Evolutionary conservation across 257 asterid genomes (phyloP).

Genomic region (Ophiorrhiza pumila): DNA sequence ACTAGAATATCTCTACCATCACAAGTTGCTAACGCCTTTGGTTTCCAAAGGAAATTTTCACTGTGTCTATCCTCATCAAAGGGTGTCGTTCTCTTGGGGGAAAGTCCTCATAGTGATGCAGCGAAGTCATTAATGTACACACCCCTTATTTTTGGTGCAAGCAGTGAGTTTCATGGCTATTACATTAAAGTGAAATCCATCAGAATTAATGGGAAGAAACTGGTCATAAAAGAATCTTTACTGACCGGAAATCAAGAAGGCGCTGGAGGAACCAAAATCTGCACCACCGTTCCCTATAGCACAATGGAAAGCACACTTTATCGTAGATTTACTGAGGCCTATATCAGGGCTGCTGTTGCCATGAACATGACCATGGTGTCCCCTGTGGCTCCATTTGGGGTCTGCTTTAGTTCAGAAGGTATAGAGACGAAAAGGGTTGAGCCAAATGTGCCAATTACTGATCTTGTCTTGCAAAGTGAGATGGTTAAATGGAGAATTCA

Average conservation of each 20-base stretch:
- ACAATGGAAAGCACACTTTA: slow-evolving; percentile 51
- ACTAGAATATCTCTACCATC: slow-evolving; percentile 65
- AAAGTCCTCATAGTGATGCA: slow-evolving; percentile 38
- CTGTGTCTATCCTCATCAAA: slow-evolving; percentile 51
- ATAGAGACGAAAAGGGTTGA: slow-evolving; percentile 23
- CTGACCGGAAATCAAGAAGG: slow-evolving; percentile 33
- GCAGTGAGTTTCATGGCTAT: slow-evolving; percentile 35
- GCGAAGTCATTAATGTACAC: slow-evolving; percentile 57
- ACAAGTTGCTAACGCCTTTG: slow-evolving; percentile 50
- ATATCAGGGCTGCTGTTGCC: slow-evolving; percentile 36
- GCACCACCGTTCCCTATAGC: slow-evolving; percentile 57
- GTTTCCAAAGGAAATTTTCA: slow-evolving; percentile 60
- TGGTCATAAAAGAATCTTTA: slow-evolving; percentile 13
- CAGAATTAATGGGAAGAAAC: slow-evolving; percentile 48
- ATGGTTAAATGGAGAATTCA: slow-evolving; percentile 73
- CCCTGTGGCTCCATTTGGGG: slow-evolving; percentile 58
- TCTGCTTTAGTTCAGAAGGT: slow-evolving; percentile 53
- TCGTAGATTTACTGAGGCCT: slow-evolving; percentile 41
- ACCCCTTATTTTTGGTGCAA: slow-evolving; percentile 38
- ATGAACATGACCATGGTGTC: slow-evolving; percentile 47
- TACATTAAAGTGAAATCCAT: slow-evolving; percentile 52
- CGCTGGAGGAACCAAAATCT: slow-evolving; percentile 41
- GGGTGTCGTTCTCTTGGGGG: slow-evolving; percentile 65
- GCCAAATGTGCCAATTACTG: slow-evolving; percentile 49
- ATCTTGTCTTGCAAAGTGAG: slow-evolving; percentile 83